phyloP scores from a whole-genome alignment of 208 protist species.

The Leishmania gerbilli region DNA sequence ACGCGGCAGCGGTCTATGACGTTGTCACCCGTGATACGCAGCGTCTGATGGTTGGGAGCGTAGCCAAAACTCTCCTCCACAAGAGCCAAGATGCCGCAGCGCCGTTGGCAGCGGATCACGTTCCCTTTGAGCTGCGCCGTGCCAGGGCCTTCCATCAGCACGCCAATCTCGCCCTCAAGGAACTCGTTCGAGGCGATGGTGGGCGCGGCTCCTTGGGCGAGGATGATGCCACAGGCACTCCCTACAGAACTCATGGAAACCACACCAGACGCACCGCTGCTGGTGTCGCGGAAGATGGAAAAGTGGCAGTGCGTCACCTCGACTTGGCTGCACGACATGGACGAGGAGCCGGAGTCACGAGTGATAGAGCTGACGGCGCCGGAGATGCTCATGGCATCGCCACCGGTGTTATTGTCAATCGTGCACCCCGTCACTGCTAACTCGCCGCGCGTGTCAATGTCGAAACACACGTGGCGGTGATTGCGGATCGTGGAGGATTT shows the following conservation, averaged over 20 bases:
- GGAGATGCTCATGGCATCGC: constrained; percentile 59
- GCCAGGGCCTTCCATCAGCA: constrained; percentile 70
- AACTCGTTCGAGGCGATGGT: constrained; percentile 74
- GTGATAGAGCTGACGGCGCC: constrained; percentile 37
- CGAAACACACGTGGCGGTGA: constrained; percentile 56
- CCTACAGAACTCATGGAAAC: constrained; percentile 12
- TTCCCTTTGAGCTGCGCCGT: constrained; percentile 72
- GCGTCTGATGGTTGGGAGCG: constrained; percentile 31
- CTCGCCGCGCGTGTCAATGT: constrained; percentile 80
- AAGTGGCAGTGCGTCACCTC: constrained; percentile 62
- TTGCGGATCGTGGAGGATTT: constrained; percentile 55
- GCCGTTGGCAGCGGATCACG: constrained; percentile 68
- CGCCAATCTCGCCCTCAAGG: constrained; percentile 70
- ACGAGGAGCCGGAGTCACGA: constrained; percentile 17
- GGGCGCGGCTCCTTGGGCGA: constrained; percentile 68
- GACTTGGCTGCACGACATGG: constrained; percentile 53
- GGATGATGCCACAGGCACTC: constrained; percentile 65
- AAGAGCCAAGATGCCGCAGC: constrained; percentile 76
- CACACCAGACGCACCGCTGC: background rate
- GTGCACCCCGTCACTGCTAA: constrained; percentile 58
- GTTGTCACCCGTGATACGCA: constrained; percentile 82
- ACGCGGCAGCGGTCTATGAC: constrained; percentile 81
- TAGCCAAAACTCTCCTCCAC: constrained; percentile 44
- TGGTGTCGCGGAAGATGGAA: constrained; percentile 39
- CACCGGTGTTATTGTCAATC: constrained; percentile 59